Evolutionary conservation across 2,329 filamentous ascomycete genomes (phyloP).

Genomic region (Fusarium avenaceum): DNA sequence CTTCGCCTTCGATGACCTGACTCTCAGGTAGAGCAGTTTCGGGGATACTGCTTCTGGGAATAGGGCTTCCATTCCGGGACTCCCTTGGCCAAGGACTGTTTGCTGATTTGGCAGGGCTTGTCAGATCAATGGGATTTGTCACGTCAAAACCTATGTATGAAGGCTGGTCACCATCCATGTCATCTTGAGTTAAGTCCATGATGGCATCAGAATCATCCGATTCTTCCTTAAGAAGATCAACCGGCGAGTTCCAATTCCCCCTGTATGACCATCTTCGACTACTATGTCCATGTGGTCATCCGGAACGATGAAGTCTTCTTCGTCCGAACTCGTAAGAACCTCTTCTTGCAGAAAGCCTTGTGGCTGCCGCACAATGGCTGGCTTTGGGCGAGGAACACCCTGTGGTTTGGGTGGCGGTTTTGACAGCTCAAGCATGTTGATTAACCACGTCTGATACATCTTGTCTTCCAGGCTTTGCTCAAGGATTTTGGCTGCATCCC

Average conservation of each 20-base stretch:
- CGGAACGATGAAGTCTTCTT: constrained; percentile 65
- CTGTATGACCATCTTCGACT: not conserved
- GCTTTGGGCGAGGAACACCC: constrained; percentile 38
- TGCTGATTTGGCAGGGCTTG: constrained; percentile 37
- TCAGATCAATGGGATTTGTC: constrained; percentile 47
- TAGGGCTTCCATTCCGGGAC: not conserved
- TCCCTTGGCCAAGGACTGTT: not conserved
- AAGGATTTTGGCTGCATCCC: constrained; percentile 68
- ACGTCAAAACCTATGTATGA: not conserved
- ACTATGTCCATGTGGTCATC: constrained; percentile 40
- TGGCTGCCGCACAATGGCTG: constrained; percentile 4
- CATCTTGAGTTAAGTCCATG: constrained; percentile 51
- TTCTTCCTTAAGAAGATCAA: constrained; percentile 40
- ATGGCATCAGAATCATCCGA: constrained; percentile 23
- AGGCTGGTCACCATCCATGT: constrained; percentile 30
- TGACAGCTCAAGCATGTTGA: constrained; percentile 61
- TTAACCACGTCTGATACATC: constrained; percentile 65
- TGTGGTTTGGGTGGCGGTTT: constrained; percentile 56
- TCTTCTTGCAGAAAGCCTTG: constrained; percentile 59
- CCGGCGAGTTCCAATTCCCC: not conserved
- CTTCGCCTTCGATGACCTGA: not conserved
- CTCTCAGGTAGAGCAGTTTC: not conserved
- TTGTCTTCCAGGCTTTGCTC: constrained; percentile 75
- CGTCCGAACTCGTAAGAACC: constrained; percentile 64
- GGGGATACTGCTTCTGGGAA: not conserved